phyloP scores from a whole-genome alignment of 2,329 filamentous ascomycete species.

The Ceratocystis papillata region DNA sequence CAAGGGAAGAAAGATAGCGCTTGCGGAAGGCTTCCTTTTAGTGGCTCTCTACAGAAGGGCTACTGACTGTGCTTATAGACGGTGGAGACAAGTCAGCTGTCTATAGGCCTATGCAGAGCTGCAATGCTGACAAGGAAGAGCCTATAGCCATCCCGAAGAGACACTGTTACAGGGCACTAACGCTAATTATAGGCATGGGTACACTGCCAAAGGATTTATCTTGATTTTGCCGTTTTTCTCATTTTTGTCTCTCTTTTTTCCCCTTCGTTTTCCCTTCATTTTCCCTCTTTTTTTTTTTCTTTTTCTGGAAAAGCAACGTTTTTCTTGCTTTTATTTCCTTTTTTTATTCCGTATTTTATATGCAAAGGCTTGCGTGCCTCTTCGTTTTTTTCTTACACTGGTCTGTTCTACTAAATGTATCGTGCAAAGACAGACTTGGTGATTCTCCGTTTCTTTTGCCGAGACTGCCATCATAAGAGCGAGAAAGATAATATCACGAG shows the following conservation, averaged over 20 bases:
- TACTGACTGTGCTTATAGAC: not conserved
- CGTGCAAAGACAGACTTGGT: conserved; percentile 1
- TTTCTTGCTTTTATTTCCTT: not conserved
- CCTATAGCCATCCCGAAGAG: no score
- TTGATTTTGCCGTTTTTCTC: not conserved
- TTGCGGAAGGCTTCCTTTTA: not conserved
- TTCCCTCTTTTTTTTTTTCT: not conserved
- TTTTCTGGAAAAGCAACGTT: not conserved
- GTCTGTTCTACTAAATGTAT: conserved; percentile 3
- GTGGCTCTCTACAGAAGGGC: not conserved
- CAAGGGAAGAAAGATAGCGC: not conserved
- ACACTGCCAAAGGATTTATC: no score
- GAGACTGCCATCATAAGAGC: not conserved
- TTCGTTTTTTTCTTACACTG: not conserved
- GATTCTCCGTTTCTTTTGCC: not conserved
- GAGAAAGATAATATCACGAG: not conserved
- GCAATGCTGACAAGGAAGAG: no score
- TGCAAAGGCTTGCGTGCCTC: not conserved
- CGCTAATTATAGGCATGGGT: no score
- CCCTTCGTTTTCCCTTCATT: not conserved
- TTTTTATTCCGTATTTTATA: not conserved
- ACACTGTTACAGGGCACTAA: no score
- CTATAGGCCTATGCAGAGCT: not conserved
- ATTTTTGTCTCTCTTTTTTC: not conserved
- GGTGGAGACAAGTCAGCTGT: not conserved